phyloP scores from a whole-genome alignment of 371 early-diverging fungal species.

The Umbelopsis sp. region DNA sequence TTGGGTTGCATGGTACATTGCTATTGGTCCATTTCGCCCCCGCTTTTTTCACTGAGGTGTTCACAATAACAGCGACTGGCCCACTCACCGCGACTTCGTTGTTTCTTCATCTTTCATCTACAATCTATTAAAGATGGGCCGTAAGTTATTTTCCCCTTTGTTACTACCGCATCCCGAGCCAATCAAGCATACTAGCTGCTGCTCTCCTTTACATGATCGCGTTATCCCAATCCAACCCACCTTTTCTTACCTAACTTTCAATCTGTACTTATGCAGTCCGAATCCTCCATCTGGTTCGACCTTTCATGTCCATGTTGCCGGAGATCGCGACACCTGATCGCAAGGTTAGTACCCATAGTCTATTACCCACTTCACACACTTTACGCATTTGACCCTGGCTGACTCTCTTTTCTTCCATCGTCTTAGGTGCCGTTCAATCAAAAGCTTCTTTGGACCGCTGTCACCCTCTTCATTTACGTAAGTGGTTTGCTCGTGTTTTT shows the following conservation, averaged over 20 bases:
- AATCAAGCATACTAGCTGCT: neutral
- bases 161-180: neutral
- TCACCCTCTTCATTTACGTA: constrained; percentile 95
- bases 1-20: constrained; percentile 14
- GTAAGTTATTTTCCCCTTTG: neutral
- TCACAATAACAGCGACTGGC: constrained; percentile 11
- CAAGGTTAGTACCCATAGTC: constrained; percentile 68
- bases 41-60: constrained; percentile 15
- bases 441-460: constrained; percentile 98
- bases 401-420: neutral
- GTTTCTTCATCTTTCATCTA: constrained; percentile 19
- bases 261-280: constrained; percentile 68
- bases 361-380: no score
- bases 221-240: neutral
- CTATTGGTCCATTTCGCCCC: constrained; percentile 19
- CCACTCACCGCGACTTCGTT: neutral
- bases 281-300: constrained; percentile 95
- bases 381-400: no score
- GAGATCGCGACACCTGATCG: constrained; percentile 96
- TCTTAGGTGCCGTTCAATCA: constrained; percentile 93
- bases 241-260: neutral
- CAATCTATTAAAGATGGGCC: constrained; percentile 15
- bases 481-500: neutral
- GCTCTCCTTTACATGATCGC: neutral
- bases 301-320: constrained; percentile 98